Evolutionary conservation across 192 early-diverging fungal species (phyloP).

Genomic region (Coemansia sp.): DNA sequence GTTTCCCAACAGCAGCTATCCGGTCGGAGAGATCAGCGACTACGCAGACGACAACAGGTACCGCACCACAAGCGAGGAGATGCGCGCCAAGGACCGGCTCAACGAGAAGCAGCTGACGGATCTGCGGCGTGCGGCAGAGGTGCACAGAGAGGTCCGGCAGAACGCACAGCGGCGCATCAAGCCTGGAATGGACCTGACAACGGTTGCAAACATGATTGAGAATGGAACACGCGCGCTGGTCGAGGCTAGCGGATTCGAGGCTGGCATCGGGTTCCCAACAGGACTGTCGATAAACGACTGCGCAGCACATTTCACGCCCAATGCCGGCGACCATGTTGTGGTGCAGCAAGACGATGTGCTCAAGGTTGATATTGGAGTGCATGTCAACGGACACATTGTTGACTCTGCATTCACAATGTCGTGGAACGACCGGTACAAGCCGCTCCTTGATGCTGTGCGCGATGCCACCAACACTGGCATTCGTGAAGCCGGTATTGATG

Average conservation of each 20-base stretch:
- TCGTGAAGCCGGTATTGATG: constrained; percentile 95
- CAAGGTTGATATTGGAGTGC: constrained; percentile 97
- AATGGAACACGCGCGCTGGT: constrained; percentile 89
- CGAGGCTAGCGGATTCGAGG: constrained; percentile 81
- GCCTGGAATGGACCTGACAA: constrained; percentile 95
- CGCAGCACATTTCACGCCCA: constrained; percentile 98
- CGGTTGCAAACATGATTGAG: constrained; percentile 91
- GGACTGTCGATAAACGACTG: constrained; percentile 92
- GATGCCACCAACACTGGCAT: constrained; percentile 98
- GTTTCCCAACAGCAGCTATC: constrained; percentile 75
- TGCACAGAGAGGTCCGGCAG: constrained; percentile 87
- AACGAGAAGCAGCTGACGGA: constrained; percentile 77
- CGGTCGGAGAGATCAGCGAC: constrained; percentile 79
- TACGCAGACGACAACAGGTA: constrained; percentile 88
- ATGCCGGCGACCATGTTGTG: constrained; percentile 93
- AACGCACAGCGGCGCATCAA: constrained; percentile 82
- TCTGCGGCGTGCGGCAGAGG: constrained; percentile 87
- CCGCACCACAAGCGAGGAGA: constrained; percentile 93
- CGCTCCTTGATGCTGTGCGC: constrained; percentile 81
- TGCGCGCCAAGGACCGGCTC: constrained; percentile 76
- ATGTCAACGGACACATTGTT: constrained; percentile 90
- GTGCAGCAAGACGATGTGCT: constrained; percentile 87
- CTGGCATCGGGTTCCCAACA: constrained; percentile 94
- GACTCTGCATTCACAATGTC: constrained; percentile 93
- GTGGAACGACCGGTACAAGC: constrained; percentile 90